Conservation (phyloP, 2,329 filamentous ascomycete species). For the Colletotrichum sp. region DNA sequence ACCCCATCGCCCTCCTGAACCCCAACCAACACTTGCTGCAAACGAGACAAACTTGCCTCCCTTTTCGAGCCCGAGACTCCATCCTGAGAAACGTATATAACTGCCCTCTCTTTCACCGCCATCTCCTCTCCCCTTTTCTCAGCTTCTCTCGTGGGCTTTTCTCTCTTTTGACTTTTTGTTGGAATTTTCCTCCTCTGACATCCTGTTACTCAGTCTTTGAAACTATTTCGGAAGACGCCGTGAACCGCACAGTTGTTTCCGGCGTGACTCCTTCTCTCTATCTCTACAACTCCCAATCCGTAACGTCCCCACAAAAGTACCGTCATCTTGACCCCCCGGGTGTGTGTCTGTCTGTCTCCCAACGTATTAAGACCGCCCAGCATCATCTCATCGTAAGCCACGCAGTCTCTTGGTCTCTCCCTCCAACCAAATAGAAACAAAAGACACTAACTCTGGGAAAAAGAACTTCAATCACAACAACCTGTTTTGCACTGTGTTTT, state of each 20-base stretch:
- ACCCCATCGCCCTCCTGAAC: background rate
- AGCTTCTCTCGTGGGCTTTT: conserved; percentile 1
- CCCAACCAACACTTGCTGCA: conserved; percentile 2
- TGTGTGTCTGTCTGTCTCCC: background rate
- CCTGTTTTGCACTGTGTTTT: background rate
- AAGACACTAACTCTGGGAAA: background rate
- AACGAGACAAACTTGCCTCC: conserved; percentile 19
- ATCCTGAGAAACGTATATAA: conserved; percentile 13
- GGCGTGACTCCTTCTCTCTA: conserved; percentile 7
- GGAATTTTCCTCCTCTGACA: background rate
- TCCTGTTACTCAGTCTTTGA: background rate
- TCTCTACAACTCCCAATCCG: background rate
- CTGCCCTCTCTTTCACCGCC: conserved; percentile 4
- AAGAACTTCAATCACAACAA: background rate
- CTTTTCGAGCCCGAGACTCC: conserved; percentile 2
- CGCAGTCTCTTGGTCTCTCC: background rate
- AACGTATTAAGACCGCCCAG: background rate
- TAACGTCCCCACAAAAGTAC: conserved; percentile 14
- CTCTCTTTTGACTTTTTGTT: background rate
- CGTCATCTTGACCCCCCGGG: conserved; percentile 10
- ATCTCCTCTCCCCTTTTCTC: background rate
- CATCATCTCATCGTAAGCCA: background rate
- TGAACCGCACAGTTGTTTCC: background rate
- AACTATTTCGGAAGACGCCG: background rate
- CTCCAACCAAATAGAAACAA: background rate